Evolutionary conservation across 805 yeast genomes (phyloP).

Genomic region (Candida awuae): DNA sequence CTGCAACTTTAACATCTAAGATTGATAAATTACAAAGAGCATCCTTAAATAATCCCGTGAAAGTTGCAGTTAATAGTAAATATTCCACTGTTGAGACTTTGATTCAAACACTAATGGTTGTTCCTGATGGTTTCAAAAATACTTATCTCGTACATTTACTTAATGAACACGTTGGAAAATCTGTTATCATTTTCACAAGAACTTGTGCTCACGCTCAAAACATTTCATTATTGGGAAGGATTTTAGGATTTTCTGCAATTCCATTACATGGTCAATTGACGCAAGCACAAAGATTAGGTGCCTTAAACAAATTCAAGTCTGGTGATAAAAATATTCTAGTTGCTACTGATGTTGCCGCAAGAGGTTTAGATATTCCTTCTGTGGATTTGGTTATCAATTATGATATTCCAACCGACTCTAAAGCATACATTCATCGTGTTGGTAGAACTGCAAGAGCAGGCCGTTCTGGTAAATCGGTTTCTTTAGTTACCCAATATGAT

Average conservation of each 20-base stretch:
- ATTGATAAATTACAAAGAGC: conserved; percentile 94
- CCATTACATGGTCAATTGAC: conserved; percentile 91
- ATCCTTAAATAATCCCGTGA: conserved; percentile 78
- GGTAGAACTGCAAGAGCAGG: conserved; percentile 99
- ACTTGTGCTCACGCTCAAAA: conserved; percentile 95
- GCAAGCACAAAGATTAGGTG: conserved; percentile 78
- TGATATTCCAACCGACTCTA: conserved; percentile 93
- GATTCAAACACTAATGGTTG: conserved; percentile 79
- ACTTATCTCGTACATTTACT: conserved; percentile 75
- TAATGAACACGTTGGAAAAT: conserved; percentile 78
- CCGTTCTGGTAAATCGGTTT: conserved; percentile 76
- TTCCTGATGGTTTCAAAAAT: conserved; percentile 88
- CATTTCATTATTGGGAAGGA: conserved; percentile 70
- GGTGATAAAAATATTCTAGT: conserved; percentile 62
- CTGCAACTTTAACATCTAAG: conserved; percentile 96
- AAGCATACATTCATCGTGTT: conserved; percentile 91
- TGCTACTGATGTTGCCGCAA: conserved; percentile 88
- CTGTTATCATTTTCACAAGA: conserved; percentile 82
- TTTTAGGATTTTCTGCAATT: conserved; percentile 79
- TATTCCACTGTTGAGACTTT: conserved; percentile 93
- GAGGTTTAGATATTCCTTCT: conserved; percentile 94
- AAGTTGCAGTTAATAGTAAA: conserved; percentile 81
- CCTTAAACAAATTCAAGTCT: conserved; percentile 69
- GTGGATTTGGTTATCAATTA: conserved; percentile 86
- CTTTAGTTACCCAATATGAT: conserved; percentile 91